Evolutionary conservation across 164 flowering plant genomes (phyloP), one percentile per base, ranked within the genome.

Genomic region (Litsea cubeba): DNA sequence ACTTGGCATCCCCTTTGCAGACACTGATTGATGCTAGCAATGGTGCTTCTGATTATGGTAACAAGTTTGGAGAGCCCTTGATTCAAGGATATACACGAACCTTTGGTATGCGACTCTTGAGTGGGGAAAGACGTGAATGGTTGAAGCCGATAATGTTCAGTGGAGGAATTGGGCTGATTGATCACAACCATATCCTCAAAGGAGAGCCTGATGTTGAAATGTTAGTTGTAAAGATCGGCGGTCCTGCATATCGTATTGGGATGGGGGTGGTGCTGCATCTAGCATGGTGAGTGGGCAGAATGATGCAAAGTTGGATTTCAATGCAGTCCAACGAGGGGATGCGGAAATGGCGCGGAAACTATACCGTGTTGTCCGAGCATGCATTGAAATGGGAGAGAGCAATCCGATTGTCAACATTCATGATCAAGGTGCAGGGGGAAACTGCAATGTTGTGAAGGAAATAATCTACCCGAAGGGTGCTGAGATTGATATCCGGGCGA

Each of bases 211-310:
- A 91, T 17, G 78, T 93, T 76, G 98, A 97, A 26, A 91, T 92
- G 97, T 72, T 95, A 32, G 98, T 92, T 74, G 97, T 92, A 12
- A 95, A 95, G 85, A 89, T 93, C 80, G 98, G 98, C 22, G 98
- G 98, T 15, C 98, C 97, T 32, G 98, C 98, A 20, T 95, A 95
- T 83, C 91, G 97, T n/a, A 95, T 95, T 69, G 98, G 98, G 74
- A 95, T 95, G 97, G 98, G 97, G 97, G 98, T 71, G 98, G 97
- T 17, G 98, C 97, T 70, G 97, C 97, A 24, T 95, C 98, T 1
- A 95, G 97, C 79, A 91, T 95, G 98, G 98, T 95, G 65, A 95
- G 98, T 82, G 97, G 97, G 18, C 97, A 92, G 78, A 95, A 92
- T 80, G 95, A 90, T 85, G 97, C 95, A 5, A 97, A 95, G 76